phyloP scores from a whole-genome alignment of 2,329 filamentous ascomycete species.

The Aspergillus fijiensis region DNA sequence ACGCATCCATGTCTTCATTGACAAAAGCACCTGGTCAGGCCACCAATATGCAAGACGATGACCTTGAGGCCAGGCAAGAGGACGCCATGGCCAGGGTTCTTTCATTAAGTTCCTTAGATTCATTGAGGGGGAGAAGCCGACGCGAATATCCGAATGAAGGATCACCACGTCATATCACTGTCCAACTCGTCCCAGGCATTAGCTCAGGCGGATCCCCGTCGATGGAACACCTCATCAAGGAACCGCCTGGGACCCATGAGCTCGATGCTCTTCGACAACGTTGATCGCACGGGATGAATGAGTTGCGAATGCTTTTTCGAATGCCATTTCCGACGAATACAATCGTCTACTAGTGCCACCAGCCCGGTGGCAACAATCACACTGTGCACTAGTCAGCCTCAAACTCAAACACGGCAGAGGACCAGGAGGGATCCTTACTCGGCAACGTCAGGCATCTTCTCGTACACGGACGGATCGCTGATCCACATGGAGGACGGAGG shows the following conservation, averaged over 20 bases:
- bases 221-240: slow-evolving; percentile 64
- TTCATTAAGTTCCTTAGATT: not conserved
- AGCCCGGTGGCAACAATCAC: slow-evolving; percentile 88
- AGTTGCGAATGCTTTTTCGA: slow-evolving; percentile 53
- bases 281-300: slow-evolving; percentile 52
- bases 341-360: slow-evolving; percentile 84
- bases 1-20: not conserved
- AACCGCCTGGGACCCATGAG: slow-evolving; percentile 62
- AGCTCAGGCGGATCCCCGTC: slow-evolving; percentile 41
- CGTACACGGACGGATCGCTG: slow-evolving; percentile 68
- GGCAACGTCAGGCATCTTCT: slow-evolving; percentile 73
- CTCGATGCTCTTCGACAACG: slow-evolving; percentile 59
- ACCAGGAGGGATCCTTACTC: slow-evolving; percentile 63
- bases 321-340: slow-evolving; percentile 77
- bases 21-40: not conserved
- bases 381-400: slow-evolving; percentile 47
- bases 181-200: not conserved
- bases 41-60: not conserved
- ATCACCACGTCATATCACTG: not conserved
- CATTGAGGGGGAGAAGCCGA: not conserved
- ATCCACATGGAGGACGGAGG: slow-evolving; percentile 91
- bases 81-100: not conserved
- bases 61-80: too few relatives aligned
- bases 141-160: not conserved
- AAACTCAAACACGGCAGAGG: slow-evolving; percentile 6